Base-by-base conservation (phyloP, 345 rosid genomes). In the Rhizophora apiculata region DNA sequence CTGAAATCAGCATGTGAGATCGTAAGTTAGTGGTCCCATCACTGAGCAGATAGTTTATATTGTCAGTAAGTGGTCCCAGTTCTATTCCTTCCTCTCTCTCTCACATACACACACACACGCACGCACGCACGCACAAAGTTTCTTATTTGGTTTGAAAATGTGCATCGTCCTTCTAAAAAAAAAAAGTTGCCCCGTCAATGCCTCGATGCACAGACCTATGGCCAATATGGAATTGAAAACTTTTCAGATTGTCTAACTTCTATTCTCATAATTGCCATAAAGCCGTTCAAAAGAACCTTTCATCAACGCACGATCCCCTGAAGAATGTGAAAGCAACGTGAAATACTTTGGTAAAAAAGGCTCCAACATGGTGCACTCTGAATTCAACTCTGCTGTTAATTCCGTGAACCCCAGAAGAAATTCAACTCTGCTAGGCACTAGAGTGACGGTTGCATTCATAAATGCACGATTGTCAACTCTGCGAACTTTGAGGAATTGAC, bases 211-310 rank as follows among this genome's bases (percentile, higher is more conserved):
- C 60, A 24, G 16, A 10, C 60, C 26, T 9, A 9, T 52, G 31
- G 29, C 30, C 60, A 29, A 34, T 20, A 9, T 6, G 53, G 32
- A 27, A n/a, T 11, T 52, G 29, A n/a, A n/a, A 52, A 8, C 59
- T 31, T 31, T 56, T 56, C 46, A 11, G 60, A 49, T 51, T 65
- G 48, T 65, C 69, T 21, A 65, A 19, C 43, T 65, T 52, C 9
- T 20, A 7, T 51, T 53, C 69, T 30, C 39, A 10, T 8, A 21
- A 19, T 9, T 9, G 20, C 20, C 46, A 13, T 30, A 24, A 56
- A 8, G 31, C 16, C 55, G 18, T 37, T 18, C 7, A 64, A 8
- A 52, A 30, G 20, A n/a, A 31, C 62, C 36, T 51, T 49, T 36
- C 69, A 58, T n/a, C 36, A 15, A 13, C 60, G 29, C 11, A 56